Percentiles rank a stretch among this genome's conserved stretches.
Evolutionary conservation across 2,329 filamentous ascomycete species (phyloP).

Genomic region (Colletotrichum lini): DNA sequence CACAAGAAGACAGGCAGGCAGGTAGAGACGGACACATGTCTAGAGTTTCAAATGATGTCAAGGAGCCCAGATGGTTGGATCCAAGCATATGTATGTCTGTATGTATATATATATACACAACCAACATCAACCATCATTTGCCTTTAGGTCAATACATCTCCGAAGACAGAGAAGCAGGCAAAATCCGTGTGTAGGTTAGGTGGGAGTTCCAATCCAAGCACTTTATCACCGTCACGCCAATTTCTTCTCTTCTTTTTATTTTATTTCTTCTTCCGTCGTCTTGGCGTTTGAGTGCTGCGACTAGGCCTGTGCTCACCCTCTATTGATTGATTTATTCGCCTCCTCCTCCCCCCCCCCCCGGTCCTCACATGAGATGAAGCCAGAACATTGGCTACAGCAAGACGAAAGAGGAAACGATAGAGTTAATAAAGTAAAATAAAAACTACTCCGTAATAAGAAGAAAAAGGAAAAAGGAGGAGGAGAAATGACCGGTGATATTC

Average conservation of each 20-base stretch:
- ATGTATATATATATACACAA: background rate
- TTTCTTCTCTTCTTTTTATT: background rate
- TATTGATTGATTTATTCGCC: no score
- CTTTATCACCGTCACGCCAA: background rate
- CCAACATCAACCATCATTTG: background rate
- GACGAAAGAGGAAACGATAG: background rate
- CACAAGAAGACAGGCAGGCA: background rate
- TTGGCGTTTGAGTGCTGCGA: background rate
- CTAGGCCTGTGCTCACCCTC: background rate
- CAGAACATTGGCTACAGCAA: background rate
- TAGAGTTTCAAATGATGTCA: slow-evolving; percentile 32
- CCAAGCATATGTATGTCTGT: background rate
- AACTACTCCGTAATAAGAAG: background rate
- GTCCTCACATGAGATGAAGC: background rate
- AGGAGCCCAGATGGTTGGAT: background rate
- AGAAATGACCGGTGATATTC: slow-evolving; percentile 19
- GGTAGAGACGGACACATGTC: background rate
- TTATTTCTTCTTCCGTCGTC: background rate
- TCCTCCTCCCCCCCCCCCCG: no score
- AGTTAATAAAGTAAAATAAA: background rate
- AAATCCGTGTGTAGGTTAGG: background rate
- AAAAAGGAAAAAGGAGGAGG: background rate
- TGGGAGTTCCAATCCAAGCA: background rate
- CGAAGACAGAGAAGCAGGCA: background rate
- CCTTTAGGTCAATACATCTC: background rate